Evolutionary conservation across 2,329 filamentous ascomycete genomes (phyloP), one percentile per base, ranked within the genome.

Genomic region (Microascus cirrosus): DNA sequence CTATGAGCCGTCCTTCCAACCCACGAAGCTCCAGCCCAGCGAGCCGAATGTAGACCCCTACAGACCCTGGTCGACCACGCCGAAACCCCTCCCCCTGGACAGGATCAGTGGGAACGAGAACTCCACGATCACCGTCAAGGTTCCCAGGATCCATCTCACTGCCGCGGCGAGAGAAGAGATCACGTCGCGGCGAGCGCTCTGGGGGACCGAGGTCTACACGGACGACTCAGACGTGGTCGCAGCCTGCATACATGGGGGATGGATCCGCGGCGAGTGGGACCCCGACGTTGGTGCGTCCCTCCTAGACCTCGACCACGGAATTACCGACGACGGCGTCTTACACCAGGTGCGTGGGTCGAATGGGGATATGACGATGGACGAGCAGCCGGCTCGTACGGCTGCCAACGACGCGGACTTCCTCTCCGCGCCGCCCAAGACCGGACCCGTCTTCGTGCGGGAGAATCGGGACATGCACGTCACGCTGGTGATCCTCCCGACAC

Each of bases 151-250:
- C 54, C 90, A 94, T 65, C 76, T 99, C 8, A 82, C 82, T 10
- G 71, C 83, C 0, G 73, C 78, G 8, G 82, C 88, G 25, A 81
- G 93, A 34, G 89, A 94, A 67, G 89, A 95, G 63, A 92, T 97
- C 56, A 95, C 91, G 12, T 75, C 83, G 8, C 82, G 90, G 36
- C 82, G 87, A 22, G 89, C 89, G 8, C 70, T 99, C 0, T 99
- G 93, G 92, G 94, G 94, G 1, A 94, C 90, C 0, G 92, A 95
- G 42, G 81, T 99, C 7, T 97, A 97, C 68, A 95, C 91, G 0
- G 94, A 99, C 64, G 94, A 99, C 70, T 96, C 91, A 0, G 94
- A 99, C 67, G 84, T 94, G 0, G 81, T 99, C 25, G 93, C 91
- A 0, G 92, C 93, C 2, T 93, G 92, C 60, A 93, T 99, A 53